Evolutionary conservation across 768 basidiomycete species (phyloP).

Genomic region (Calocybe indica): DNA sequence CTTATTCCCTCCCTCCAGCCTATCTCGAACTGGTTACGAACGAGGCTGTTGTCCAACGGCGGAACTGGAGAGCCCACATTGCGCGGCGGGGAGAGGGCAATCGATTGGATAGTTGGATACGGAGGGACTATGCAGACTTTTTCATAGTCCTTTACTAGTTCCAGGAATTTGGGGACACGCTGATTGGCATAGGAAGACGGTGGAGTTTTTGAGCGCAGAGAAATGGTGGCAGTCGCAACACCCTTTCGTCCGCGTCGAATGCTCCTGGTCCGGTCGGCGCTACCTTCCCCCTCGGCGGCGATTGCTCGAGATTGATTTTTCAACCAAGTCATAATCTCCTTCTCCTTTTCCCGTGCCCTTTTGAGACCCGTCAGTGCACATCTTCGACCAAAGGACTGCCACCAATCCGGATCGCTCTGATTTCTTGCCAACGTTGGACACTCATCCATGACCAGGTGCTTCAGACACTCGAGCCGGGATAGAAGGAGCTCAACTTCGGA

Average conservation of each 20-base stretch:
- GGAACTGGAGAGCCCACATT: slow-evolving; percentile 25
- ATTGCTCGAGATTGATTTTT: slow-evolving; percentile 19
- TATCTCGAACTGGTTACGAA: slow-evolving; percentile 46
- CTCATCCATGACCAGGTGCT: slow-evolving; percentile 67
- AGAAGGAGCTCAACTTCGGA: slow-evolving; percentile 51
- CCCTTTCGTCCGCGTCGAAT: slow-evolving; percentile 47
- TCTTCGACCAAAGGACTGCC: slow-evolving; percentile 53
- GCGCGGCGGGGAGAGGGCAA: slow-evolving; percentile 29
- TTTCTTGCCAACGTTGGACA: slow-evolving; percentile 53
- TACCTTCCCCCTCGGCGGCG: neutral
- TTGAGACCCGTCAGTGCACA: slow-evolving; percentile 58
- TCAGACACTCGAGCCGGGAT: slow-evolving; percentile 41
- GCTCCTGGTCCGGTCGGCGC: slow-evolving; percentile 8
- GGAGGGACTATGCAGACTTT: slow-evolving; percentile 57
- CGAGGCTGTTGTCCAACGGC: slow-evolving; percentile 10
- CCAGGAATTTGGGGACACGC: no score
- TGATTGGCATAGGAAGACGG: neutral
- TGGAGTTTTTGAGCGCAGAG: slow-evolving; percentile 34
- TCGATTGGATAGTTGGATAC: slow-evolving; percentile 38
- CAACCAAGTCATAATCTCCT: slow-evolving; percentile 46
- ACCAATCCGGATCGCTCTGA: slow-evolving; percentile 44
- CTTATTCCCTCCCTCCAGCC: slow-evolving; percentile 62
- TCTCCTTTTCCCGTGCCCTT: slow-evolving; percentile 63
- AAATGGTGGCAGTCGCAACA: slow-evolving; percentile 61
- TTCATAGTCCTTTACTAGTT: no score